Percentiles rank a stretch among this genome's conserved stretches.
These are phyloP conservation scores for Suillus ampliporus DNA, from an alignment of 768 basidiomycete species.

Conservation along the genomic window DNA sequence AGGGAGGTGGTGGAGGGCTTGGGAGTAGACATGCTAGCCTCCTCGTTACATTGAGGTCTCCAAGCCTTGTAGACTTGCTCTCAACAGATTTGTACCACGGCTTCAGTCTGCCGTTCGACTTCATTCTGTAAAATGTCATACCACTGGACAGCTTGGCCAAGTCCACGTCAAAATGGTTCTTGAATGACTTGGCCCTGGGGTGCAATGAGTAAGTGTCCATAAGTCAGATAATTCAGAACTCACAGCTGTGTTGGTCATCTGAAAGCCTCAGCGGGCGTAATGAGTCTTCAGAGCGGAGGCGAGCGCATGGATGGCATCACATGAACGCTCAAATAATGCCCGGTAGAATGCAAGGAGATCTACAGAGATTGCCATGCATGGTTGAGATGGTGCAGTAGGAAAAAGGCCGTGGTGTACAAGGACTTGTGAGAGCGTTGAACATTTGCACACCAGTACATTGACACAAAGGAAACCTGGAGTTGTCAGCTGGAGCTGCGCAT, in stretches of 20 bases:
- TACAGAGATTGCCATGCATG: conserved; percentile 26
- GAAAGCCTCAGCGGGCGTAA: conserved; percentile 20
- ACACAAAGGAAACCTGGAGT: conserved; percentile 22
- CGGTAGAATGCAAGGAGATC: conserved; percentile 40
- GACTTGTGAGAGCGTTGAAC: conserved; percentile 23
- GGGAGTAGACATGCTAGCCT: neutral
- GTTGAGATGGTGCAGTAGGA: conserved; percentile 32
- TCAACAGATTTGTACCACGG: conserved; percentile 9
- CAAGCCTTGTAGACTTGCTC: neutral
- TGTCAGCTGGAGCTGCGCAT: neutral
- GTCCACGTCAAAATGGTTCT: conserved; percentile 38
- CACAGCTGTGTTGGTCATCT: neutral
- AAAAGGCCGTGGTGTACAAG: conserved; percentile 41
- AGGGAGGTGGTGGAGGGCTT: neutral
- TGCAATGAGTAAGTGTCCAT: conserved; percentile 8
- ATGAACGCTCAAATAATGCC: conserved; percentile 42
- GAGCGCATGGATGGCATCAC: conserved; percentile 30
- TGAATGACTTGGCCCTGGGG: conserved; percentile 27
- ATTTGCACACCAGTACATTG: conserved; percentile 27
- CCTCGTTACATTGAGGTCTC: neutral
- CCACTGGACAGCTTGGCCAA: conserved; percentile 37
- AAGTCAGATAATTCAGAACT: conserved; percentile 24
- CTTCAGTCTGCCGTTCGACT: conserved; percentile 23
- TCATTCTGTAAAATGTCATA: conserved; percentile 24
- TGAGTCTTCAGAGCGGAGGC: conserved; percentile 2